Conservation (phyloP, 78 protist genomes). For the Pigoraptor vietnamica region DNA sequence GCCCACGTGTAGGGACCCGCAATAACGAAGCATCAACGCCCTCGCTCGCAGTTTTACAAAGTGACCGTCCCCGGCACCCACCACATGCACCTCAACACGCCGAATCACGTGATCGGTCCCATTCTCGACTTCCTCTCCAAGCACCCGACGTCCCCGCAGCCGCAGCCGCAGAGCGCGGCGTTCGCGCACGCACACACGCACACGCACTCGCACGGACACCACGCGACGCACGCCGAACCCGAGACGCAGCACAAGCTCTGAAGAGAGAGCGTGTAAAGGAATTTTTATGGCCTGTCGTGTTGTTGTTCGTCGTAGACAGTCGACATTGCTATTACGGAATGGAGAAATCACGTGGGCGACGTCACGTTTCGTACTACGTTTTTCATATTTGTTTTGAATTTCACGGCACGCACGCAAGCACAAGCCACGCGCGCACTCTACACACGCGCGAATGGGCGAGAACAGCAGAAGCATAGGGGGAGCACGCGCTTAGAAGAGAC, state of each 20-base stretch:
- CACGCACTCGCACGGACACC: not conserved
- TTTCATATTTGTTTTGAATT: no score
- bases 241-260: no score
- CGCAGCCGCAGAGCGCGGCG: not conserved
- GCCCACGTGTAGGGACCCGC: no score
- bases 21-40: not conserved
- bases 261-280: no score
- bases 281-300: no score
- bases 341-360: no score
- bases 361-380: no score
- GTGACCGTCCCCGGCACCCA: not conserved
- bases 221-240: no score
- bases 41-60: not conserved
- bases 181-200: not conserved
- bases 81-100: not conserved
- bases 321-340: no score
- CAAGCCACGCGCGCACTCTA: no score
- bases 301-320: not conserved
- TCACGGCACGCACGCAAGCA: no score
- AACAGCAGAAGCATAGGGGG: not conserved
- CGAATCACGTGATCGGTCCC: conserved; percentile 7
- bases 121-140: not conserved
- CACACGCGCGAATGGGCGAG: no score
- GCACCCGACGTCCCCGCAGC: not conserved
- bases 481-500: not conserved